Evolutionary conservation across 2,329 filamentous ascomycete species (phyloP).

Genomic region (Penicillium paneum): DNA sequence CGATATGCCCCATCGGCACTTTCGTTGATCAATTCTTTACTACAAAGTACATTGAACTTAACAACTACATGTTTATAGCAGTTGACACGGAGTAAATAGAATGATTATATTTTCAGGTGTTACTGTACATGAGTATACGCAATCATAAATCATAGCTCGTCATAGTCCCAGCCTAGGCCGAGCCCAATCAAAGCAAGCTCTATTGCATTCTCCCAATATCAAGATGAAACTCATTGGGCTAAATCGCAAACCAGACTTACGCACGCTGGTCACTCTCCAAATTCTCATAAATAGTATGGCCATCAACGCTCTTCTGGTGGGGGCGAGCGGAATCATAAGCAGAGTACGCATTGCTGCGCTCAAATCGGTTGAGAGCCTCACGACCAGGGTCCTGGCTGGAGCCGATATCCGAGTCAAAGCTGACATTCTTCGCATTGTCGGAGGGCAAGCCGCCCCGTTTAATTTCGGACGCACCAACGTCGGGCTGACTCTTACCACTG

Average conservation of each 20-base stretch:
- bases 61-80: neutral
- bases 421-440: constrained; percentile 46
- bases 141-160: constrained; percentile 3
- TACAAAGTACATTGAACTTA: no score
- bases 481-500: constrained; percentile 9
- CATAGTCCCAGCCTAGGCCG: constrained; percentile 2
- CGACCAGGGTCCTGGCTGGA: constrained; percentile 55
- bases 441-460: constrained; percentile 45
- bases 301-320: constrained; percentile 26
- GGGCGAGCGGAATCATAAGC: constrained; percentile 26
- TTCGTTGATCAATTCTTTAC: neutral
- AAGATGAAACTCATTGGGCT: neutral
- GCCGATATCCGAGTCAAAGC: constrained; percentile 54
- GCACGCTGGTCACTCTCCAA: constrained; percentile 31
- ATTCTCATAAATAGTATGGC: constrained; percentile 22
- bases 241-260: constrained; percentile 10
- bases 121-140: constrained; percentile 14
- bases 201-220: constrained; percentile 4
- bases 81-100: neutral
- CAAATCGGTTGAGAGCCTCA: constrained; percentile 41
- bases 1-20: no score
- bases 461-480: constrained; percentile 7
- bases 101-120: neutral
- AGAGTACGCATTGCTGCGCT: constrained; percentile 30
- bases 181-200: constrained; percentile 8